Percentiles rank a stretch among this genome's conserved stretches.
Evolutionary conservation across 148 eudicot genomes (phyloP).

Genomic region (Camellia lanceoleosa): DNA sequence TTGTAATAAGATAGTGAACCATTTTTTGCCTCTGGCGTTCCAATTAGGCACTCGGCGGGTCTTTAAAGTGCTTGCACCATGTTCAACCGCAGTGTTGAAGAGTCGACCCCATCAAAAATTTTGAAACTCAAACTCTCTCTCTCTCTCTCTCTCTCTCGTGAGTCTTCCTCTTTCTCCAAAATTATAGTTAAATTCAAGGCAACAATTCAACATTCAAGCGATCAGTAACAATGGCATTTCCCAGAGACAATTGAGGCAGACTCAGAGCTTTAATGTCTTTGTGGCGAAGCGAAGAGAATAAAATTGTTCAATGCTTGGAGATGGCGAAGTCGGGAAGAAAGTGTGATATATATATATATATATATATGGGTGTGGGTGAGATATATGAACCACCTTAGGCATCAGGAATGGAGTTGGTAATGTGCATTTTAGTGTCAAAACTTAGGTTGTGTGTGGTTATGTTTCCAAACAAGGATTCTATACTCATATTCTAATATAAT

Average conservation of each 20-base stretch:
- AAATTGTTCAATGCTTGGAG: background rate
- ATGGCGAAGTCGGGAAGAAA: background rate
- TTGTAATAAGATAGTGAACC: constrained; percentile 68
- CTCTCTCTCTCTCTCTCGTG: too few species aligned
- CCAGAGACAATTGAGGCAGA: background rate
- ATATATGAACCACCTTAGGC: too few species aligned
- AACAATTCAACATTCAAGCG: background rate
- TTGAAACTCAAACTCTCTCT: background rate
- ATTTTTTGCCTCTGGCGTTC: constrained; percentile 60
- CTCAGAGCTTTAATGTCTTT: constrained; percentile 1
- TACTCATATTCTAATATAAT: too few species aligned
- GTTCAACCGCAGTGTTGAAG: constrained; percentile 63
- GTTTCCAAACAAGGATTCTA: too few species aligned
- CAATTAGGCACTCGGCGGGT: constrained; percentile 70
- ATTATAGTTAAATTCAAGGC: background rate
- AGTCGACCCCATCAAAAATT: constrained; percentile 60
- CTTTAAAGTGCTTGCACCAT: constrained; percentile 33
- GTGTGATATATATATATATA: background rate
- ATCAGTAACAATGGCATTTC: constrained; percentile 1
- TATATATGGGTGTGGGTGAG: too few species aligned
- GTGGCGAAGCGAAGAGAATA: background rate
- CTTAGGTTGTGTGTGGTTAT: too few species aligned
- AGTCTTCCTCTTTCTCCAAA: too few species aligned
- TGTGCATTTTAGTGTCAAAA: too few species aligned
- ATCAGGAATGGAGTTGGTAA: too few species aligned